Conservation (phyloP, 2,329 filamentous ascomycete genomes). For the Neopestalotiopsis sp. region DNA sequence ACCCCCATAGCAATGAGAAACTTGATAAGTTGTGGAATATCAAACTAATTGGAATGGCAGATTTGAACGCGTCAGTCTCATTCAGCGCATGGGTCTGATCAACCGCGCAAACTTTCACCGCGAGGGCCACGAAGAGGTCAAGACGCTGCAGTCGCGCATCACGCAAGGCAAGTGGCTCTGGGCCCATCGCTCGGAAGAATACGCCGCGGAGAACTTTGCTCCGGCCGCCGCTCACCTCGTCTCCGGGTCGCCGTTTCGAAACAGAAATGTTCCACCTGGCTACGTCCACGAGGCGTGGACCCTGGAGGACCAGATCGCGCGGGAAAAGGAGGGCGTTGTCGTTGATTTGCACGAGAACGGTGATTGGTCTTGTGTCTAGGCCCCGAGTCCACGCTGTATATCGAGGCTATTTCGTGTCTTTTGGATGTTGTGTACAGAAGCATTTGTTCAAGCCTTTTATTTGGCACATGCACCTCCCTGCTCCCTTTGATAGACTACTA, state of each 20-base stretch:
- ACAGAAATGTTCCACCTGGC: slow-evolving; percentile 4
- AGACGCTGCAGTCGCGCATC: neutral
- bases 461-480: no score
- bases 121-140: neutral
- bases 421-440: no score
- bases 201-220: slow-evolving; percentile 10
- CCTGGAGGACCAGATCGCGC: neutral
- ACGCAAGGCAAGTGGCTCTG: slow-evolving; percentile 11
- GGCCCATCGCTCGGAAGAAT: slow-evolving; percentile 4
- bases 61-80: slow-evolving; percentile 16
- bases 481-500: no score
- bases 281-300: slow-evolving; percentile 1
- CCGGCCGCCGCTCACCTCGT: neutral
- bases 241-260: neutral
- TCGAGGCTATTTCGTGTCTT: no score
- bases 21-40: neutral
- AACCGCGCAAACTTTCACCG: slow-evolving; percentile 7
- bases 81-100: slow-evolving; percentile 18
- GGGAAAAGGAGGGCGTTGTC: neutral
- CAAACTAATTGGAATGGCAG: neutral
- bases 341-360: slow-evolving; percentile 4
- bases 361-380: neutral
- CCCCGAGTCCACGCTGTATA: no score
- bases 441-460: no score
- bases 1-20: neutral